Evolutionary conservation across 2,329 filamentous ascomycete genomes (phyloP).

Genomic region (Remersonia thermophila): DNA sequence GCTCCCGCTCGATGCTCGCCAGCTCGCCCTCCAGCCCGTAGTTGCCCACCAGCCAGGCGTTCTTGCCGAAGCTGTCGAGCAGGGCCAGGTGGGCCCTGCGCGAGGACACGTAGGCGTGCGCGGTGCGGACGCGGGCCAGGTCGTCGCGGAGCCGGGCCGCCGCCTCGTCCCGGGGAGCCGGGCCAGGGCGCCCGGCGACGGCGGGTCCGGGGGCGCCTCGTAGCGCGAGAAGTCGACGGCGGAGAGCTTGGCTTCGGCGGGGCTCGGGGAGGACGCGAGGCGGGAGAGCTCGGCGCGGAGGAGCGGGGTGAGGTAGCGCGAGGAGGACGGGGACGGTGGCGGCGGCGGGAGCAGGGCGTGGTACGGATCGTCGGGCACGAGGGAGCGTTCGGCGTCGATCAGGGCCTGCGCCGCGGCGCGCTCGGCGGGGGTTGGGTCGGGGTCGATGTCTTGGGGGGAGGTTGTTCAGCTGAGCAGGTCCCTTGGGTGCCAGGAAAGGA

Average conservation of each 20-base stretch:
- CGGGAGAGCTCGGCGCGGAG: constrained; percentile 58
- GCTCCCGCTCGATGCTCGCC: constrained; percentile 57
- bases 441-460: constrained; percentile 59
- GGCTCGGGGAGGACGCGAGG: constrained; percentile 31
- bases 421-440: constrained; percentile 49
- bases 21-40: constrained; percentile 64
- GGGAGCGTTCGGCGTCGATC: constrained; percentile 53
- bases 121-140: constrained; percentile 41
- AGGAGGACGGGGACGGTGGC: constrained; percentile 26
- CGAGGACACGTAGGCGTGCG: constrained; percentile 38
- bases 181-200: constrained; percentile 30
- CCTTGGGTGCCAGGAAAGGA: too few species aligned
- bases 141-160: constrained; percentile 44
- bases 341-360: constrained; percentile 50
- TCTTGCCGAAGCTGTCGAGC: constrained; percentile 73
- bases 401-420: constrained; percentile 56
- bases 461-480: constrained; percentile 8
- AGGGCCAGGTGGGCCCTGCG: constrained; percentile 50
- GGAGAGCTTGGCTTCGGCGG: constrained; percentile 30
- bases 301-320: constrained; percentile 50
- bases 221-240: constrained; percentile 72
- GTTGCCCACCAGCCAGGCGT: constrained; percentile 84
- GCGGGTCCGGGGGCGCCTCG: constrained; percentile 44
- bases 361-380: constrained; percentile 26
- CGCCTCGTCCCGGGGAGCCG: constrained; percentile 18